Evolutionary conservation across 2,329 filamentous ascomycete species (phyloP).

Genomic region (Fusarium anthophilum): DNA sequence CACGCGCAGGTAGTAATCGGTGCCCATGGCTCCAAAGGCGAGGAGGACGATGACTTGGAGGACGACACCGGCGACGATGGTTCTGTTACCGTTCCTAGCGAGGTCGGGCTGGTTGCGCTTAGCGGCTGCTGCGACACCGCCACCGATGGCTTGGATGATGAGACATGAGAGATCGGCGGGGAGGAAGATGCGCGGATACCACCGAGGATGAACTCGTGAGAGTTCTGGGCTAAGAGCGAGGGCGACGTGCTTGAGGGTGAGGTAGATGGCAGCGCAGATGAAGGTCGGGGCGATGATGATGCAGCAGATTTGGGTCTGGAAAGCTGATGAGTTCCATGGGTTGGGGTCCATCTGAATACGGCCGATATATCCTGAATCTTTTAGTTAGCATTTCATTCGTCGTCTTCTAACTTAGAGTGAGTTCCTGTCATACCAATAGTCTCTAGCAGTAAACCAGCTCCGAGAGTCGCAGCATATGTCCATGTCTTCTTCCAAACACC

Average conservation of each 20-base stretch:
- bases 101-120: slow-evolving; percentile 51
- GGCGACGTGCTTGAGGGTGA: slow-evolving; percentile 69
- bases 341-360: slow-evolving; percentile 61
- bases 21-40: slow-evolving; percentile 54
- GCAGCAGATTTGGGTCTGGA: slow-evolving; percentile 67
- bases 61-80: slow-evolving; percentile 64
- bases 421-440: slow-evolving; percentile 53
- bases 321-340: slow-evolving; percentile 63
- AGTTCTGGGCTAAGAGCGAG: slow-evolving; percentile 58
- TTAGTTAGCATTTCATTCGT: slow-evolving; percentile 10
- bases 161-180: slow-evolving; percentile 67
- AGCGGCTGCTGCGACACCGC: slow-evolving; percentile 63
- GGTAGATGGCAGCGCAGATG: slow-evolving; percentile 70
- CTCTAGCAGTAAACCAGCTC: slow-evolving; percentile 61
- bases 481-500: slow-evolving; percentile 64
- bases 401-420: background rate
- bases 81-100: slow-evolving; percentile 57
- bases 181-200: slow-evolving; percentile 67
- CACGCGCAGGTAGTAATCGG: slow-evolving; percentile 58
- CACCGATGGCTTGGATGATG: slow-evolving; percentile 67
- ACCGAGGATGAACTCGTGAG: slow-evolving; percentile 61
- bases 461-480: slow-evolving; percentile 61
- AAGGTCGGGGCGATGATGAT: slow-evolving; percentile 69
- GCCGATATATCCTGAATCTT: slow-evolving; percentile 60
- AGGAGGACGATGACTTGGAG: slow-evolving; percentile 63